A percentile compares a stretch with the other conserved stretches of the same genome.
phyloP scores from a whole-genome alignment of 2,329 filamentous ascomycete species.

The Diplodia corticola region DNA sequence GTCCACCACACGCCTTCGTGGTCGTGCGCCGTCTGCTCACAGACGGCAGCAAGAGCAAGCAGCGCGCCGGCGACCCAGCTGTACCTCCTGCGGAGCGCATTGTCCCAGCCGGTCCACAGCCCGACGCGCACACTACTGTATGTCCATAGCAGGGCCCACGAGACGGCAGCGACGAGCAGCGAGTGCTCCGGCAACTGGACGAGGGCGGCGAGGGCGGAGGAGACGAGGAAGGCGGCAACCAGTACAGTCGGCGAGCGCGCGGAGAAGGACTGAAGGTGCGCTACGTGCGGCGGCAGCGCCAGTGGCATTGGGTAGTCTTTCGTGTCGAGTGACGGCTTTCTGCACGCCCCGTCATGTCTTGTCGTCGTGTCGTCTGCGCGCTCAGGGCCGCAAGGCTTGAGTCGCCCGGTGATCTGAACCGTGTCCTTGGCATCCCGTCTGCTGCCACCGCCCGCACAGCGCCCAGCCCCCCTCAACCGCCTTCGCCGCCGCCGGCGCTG shows the following conservation, averaged over 20 bases:
- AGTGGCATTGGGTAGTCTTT: slow-evolving; percentile 22
- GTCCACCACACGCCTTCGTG: slow-evolving; percentile 47
- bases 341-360: slow-evolving; percentile 23
- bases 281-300: slow-evolving; percentile 24
- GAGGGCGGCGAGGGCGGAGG: slow-evolving; percentile 16
- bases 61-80: slow-evolving; percentile 46
- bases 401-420: slow-evolving; percentile 20
- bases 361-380: slow-evolving; percentile 19
- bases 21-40: slow-evolving; percentile 47
- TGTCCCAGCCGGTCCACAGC: slow-evolving; percentile 32
- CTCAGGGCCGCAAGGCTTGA: slow-evolving; percentile 5
- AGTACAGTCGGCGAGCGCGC: slow-evolving; percentile 19
- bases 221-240: slow-evolving; percentile 10
- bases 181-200: slow-evolving; percentile 33
- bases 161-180: slow-evolving; percentile 45
- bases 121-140: slow-evolving; percentile 37
- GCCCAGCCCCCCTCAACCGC: neutral
- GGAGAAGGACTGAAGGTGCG: slow-evolving; percentile 21
- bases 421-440: slow-evolving; percentile 1
- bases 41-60: slow-evolving; percentile 45
- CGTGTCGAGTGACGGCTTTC: slow-evolving; percentile 20
- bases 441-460: neutral
- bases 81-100: slow-evolving; percentile 30
- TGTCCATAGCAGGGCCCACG: slow-evolving; percentile 45
- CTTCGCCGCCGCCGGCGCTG: neutral